Evolutionary conservation across 306 rosid species (phyloP).

Genomic region (Hippophae tibetana): DNA sequence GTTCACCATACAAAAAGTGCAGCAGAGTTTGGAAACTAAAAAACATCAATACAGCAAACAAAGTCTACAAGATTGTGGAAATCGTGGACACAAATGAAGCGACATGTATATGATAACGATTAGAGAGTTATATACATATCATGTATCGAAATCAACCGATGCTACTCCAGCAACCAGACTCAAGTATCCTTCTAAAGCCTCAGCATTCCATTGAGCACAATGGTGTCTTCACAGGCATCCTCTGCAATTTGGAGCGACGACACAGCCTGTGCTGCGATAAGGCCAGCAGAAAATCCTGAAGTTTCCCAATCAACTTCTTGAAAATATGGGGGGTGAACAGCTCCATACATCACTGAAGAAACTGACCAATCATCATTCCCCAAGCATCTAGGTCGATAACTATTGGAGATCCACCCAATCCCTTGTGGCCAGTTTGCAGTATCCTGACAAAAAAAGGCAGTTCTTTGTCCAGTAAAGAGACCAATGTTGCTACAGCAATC

Average conservation of each 20-base stretch:
- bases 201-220: slow-evolving; percentile 46
- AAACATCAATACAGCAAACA: no score
- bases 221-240: slow-evolving; percentile 50
- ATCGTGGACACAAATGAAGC: no score
- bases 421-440: slow-evolving; percentile 47
- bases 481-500: slow-evolving; percentile 38
- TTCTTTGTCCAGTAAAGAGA: slow-evolving; percentile 38
- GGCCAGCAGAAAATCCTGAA: slow-evolving; percentile 58
- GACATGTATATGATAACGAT: slow-evolving; percentile 10
- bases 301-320: slow-evolving; percentile 42
- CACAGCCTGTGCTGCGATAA: slow-evolving; percentile 84
- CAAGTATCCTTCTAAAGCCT: slow-evolving; percentile 24
- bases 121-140: slow-evolving; percentile 20
- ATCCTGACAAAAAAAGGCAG: slow-evolving; percentile 41
- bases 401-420: slow-evolving; percentile 51
- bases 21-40: no score
- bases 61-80: no score
- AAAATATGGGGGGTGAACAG: slow-evolving; percentile 19
- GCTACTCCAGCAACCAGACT: slow-evolving; percentile 6
- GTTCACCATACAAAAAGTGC: no score
- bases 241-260: slow-evolving; percentile 81
- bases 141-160: slow-evolving; percentile 9
- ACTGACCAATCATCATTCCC: slow-evolving; percentile 45
- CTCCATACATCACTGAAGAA: slow-evolving; percentile 32
- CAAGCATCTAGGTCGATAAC: slow-evolving; percentile 37